Evolutionary conservation across 1,284 basidiomycete species (phyloP), one percentile per base, ranked within the genome.

Genomic region (Cutaneotrichosporon sp.): DNA sequence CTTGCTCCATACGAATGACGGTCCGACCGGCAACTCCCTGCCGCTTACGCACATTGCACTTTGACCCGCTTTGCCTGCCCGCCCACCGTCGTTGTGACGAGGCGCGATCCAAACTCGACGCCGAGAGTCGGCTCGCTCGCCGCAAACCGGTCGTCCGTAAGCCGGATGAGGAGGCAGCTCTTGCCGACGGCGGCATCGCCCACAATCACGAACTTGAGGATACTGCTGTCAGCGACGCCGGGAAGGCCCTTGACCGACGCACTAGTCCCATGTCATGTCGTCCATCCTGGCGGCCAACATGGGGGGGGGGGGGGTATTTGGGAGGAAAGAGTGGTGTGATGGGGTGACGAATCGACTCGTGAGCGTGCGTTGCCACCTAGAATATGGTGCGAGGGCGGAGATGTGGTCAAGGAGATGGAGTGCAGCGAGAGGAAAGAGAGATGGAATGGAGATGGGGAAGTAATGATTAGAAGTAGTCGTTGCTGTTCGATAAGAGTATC

Each of bases 181-280:
- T 73, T 73, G 38, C 71, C 71, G 11, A 70, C 68, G 7, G 68
- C 60, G 6, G 67, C 61, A 53, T 73, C 71, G 43, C 71, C 71
- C 19, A 73, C 59, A 35, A 73, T 65, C 14, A 71, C 68, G 59
- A 71, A 73, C 57, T 73, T 73, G 45, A 73, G 65, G 52, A 73
- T 73, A 44, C 68, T 65, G 47, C 26, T 17, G 51, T 57, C 44
- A 55, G 53, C 51, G 27, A 11, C 14, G 20, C n/a, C 19, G 9
- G 29, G 27, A 22, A n/a, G 19, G 25, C 7, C 12, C 14, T 8
- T 1, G 5, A 8, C 16, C 46, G n/a, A n/a, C n/a, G n/a, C n/a
- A n/a, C n/a, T n/a, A 55, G 22, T 25, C 59, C 60, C 61, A 62
- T 42, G 61, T 56, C 52, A 62, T 46, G 33, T 60, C 47, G 37